Evolutionary conservation across 2,329 filamentous ascomycete genomes (phyloP).

Genomic region (Trichoderma semiorbis): DNA sequence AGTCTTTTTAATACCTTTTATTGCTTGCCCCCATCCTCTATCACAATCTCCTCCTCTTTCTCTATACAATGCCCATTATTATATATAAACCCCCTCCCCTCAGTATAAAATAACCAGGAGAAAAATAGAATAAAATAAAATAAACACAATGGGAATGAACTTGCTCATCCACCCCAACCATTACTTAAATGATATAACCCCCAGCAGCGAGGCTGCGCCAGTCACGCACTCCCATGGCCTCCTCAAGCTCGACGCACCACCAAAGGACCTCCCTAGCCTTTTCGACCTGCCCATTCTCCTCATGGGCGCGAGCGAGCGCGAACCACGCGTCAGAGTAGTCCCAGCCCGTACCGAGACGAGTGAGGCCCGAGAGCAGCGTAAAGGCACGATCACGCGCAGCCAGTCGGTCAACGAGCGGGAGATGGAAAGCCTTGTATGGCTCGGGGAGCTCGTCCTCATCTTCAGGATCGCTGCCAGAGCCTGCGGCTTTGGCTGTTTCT

Average conservation of each 20-base stretch:
- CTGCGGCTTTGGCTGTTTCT: conserved; percentile 16
- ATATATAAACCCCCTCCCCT: not conserved
- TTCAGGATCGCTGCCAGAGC: conserved; percentile 15
- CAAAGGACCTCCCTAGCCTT: conserved; percentile 91
- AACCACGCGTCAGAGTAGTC: conserved; percentile 94
- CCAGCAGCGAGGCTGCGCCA: conserved; percentile 70
- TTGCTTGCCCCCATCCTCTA: not conserved
- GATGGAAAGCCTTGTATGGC: conserved; percentile 55
- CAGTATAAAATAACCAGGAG: not conserved
- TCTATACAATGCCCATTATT: not conserved
- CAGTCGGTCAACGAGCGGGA: conserved; percentile 76
- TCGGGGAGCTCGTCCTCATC: conserved; percentile 45
- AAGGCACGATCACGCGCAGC: conserved; percentile 87
- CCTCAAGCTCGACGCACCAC: conserved; percentile 97
- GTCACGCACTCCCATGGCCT: conserved; percentile 71
- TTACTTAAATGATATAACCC: conserved; percentile 53
- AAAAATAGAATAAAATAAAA: not conserved
- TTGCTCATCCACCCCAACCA: not conserved
- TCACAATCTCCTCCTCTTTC: conserved; percentile 1
- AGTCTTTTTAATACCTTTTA: not conserved
- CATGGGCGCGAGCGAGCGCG: conserved; percentile 78
- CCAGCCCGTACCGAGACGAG: conserved; percentile 83
- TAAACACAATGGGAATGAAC: not conserved
- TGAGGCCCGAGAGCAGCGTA: conserved; percentile 75
- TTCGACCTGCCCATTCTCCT: conserved; percentile 78